Percentiles rank a stretch among this genome's conserved stretches.
phyloP scores from a whole-genome alignment of 2,329 filamentous ascomycete species.

The Neonectria hederae region DNA sequence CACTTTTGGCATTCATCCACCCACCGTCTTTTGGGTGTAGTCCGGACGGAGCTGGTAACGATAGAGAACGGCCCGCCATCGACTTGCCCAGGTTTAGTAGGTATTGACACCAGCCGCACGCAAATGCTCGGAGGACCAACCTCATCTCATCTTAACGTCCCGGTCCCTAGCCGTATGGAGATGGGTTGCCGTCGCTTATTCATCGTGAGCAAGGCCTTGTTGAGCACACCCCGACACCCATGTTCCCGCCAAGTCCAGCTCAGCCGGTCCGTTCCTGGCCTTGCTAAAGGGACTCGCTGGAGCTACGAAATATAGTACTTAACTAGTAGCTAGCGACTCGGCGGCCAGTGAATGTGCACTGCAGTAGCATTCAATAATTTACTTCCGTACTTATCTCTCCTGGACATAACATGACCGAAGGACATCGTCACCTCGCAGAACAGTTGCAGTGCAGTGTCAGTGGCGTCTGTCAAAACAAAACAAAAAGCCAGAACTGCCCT shows the following conservation, averaged over 20 bases:
- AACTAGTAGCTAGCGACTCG: neutral
- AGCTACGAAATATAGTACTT: too few relatives aligned
- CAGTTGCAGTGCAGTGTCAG: neutral
- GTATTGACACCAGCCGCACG: neutral
- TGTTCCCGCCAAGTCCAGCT: neutral
- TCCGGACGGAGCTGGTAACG: constrained; percentile 11
- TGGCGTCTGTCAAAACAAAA: constrained; percentile 16
- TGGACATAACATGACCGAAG: neutral
- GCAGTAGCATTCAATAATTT: neutral
- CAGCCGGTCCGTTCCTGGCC: constrained; percentile 4
- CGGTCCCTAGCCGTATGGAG: constrained; percentile 3
- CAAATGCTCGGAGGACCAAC: neutral
- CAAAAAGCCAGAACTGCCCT: neutral
- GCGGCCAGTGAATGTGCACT: neutral
- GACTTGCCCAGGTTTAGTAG: neutral
- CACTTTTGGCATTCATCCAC: neutral
- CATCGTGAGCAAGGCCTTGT: neutral
- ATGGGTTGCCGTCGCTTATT: constrained; percentile 6
- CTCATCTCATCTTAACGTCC: constrained; percentile 6
- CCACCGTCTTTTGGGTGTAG: constrained; percentile 7
- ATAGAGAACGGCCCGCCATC: neutral
- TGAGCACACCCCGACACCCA: constrained; percentile 1
- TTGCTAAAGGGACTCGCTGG: neutral
- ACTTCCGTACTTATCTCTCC: neutral
- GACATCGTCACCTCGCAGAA: neutral